These are phyloP conservation scores for Pythium sp. DNA, from an alignment of 352 stramenopile species.

Conservation along the genomic window DNA sequence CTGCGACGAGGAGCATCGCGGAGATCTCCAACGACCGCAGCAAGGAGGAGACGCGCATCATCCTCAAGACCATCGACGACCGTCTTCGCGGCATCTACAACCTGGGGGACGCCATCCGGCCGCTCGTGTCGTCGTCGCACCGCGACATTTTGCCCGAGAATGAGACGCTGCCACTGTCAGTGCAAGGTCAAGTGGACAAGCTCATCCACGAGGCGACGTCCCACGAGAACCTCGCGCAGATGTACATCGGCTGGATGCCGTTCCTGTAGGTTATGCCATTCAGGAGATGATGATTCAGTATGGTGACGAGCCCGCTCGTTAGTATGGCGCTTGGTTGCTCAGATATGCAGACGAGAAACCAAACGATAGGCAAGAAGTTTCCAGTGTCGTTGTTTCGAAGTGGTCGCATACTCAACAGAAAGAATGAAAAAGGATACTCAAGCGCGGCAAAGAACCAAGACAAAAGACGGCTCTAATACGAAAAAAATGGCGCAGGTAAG, in stretches of 20 bases:
- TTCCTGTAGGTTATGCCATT: slow-evolving; percentile 52
- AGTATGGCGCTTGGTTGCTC: background rate
- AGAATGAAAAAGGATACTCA: too few species aligned
- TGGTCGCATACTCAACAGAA: background rate
- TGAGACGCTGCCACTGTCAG: slow-evolving; percentile 89
- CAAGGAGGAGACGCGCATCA: slow-evolving; percentile 84
- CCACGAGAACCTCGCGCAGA: slow-evolving; percentile 91
- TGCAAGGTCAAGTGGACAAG: slow-evolving; percentile 92
- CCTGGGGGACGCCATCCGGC: slow-evolving; percentile 73
- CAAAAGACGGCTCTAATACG: slow-evolving; percentile 6
- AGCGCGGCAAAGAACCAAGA: background rate
- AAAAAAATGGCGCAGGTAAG: background rate
- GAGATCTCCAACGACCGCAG: slow-evolving; percentile 68
- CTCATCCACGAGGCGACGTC: slow-evolving; percentile 93
- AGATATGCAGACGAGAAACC: background rate
- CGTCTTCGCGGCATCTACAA: slow-evolving; percentile 93
- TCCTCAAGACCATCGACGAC: slow-evolving; percentile 91
- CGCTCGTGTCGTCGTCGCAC: slow-evolving; percentile 61
- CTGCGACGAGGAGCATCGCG: slow-evolving; percentile 29
- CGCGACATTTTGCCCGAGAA: slow-evolving; percentile 68
- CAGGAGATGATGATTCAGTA: background rate
- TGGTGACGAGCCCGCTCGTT: background rate
- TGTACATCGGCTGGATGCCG: slow-evolving; percentile 96
- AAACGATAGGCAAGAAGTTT: background rate
- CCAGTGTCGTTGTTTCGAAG: background rate